Evolutionary conservation across 2,329 filamentous ascomycete species (phyloP), one percentile per base, ranked within the genome.

Genomic region (Penicillium corylophilum): DNA sequence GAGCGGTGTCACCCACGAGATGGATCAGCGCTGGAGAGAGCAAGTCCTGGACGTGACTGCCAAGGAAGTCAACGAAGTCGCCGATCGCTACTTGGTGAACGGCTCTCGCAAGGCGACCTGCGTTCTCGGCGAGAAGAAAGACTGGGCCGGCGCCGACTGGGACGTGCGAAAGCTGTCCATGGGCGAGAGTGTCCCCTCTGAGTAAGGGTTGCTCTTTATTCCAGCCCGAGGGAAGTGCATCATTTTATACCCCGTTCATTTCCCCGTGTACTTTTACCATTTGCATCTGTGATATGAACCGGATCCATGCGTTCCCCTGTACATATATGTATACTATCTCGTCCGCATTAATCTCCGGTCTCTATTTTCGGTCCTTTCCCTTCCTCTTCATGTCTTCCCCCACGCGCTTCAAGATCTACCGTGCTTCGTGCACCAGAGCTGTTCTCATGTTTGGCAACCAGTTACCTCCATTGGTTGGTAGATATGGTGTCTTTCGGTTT

Each of bases 1-100:
- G 65, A 88, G 85, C 26, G 91, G 91, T 12, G 81, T 99, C 31
- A 90, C 88, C 1, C 84, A 94, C 53, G 88, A 90, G 63, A 96
- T 97, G 91, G 86, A 88, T 66, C 91, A 96, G 74, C 82, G 77
- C 63, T 85, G 90, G 70, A 81, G 94, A 61, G 89, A 94, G 72
- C 85, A 88, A 66, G 79, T 99, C 51, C 80, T 99, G 4, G 93
- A 96, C 69, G 92, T 96, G 35, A 89, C 82, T 2, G 85, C 84
- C 55, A 83, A 87, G 57, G 86, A 96, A 62, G 88, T 99, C 9
- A 85, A 86, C 55, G 80, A 86, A 38, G 92, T 86, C 12, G 94
- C 94, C 0, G 86, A 96, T 63, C 82, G 84, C 63, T 95, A 91
- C 69, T 77, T 96, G 13, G 86, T 95, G 24, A 82, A 90, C 41